phyloP scores from a whole-genome alignment of 75 land plant genomes.

The Pseudotsuga menziesii region DNA sequence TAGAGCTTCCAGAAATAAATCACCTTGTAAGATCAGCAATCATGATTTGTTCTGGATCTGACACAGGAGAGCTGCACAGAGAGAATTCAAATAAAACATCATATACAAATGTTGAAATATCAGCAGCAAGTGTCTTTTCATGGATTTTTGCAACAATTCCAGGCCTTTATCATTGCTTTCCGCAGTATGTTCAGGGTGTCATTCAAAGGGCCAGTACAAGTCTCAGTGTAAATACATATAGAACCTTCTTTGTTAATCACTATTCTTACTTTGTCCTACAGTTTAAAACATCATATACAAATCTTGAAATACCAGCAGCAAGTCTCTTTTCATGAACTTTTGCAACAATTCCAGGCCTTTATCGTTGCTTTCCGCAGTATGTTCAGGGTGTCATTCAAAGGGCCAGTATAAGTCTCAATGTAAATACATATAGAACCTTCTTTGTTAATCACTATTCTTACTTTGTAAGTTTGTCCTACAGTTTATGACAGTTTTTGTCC shows the following conservation, averaged over 20 bases:
- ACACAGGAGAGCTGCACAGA: constrained; percentile 4
- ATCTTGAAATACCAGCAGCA: constrained; percentile 22
- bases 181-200: constrained; percentile 29
- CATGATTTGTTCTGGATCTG: constrained; percentile 7
- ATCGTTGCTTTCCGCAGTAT: constrained; percentile 30
- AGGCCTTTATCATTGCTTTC: constrained; percentile 32
- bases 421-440: neutral
- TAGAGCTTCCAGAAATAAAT: constrained; percentile 42
- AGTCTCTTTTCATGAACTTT: constrained; percentile 38
- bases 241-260: neutral
- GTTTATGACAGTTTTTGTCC: too few species aligned
- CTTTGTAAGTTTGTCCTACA: neutral
- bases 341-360: constrained; percentile 33
- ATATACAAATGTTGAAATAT: constrained; percentile 19
- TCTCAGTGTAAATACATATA: neutral
- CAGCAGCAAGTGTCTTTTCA: constrained; percentile 23
- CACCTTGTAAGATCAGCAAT: constrained; percentile 34
- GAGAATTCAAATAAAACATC: constrained; percentile 20
- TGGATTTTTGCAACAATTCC: constrained; percentile 44
- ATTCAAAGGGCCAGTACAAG: constrained; percentile 12
- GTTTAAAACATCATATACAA: constrained; percentile 11
- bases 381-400: constrained; percentile 26
- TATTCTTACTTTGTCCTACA: neutral
- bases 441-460: constrained; percentile 1
- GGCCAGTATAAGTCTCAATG: neutral